Conservation (phyloP, 257 asterid species). For the Echites panduratus region DNA sequence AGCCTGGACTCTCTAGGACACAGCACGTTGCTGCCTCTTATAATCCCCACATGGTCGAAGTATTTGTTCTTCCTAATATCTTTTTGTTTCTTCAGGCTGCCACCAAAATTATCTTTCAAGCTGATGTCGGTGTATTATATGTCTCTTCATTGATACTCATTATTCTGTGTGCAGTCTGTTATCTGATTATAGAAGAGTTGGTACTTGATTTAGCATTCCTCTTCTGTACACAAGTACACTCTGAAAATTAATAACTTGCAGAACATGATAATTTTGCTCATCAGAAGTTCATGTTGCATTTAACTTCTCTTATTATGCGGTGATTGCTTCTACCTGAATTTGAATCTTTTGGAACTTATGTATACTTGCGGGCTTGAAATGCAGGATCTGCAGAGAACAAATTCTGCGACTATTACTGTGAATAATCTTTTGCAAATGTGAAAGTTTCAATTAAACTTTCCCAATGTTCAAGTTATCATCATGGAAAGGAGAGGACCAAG, state of each 20-base stretch:
- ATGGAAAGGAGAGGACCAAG: background rate
- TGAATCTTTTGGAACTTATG: background rate
- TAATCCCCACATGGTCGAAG: background rate
- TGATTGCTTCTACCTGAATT: background rate
- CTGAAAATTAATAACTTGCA: background rate
- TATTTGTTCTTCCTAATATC: background rate
- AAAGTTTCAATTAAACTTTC: constrained; percentile 5
- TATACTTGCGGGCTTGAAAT: constrained; percentile 12
- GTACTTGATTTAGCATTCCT: background rate
- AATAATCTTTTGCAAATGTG: constrained; percentile 64
- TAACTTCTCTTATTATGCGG: background rate
- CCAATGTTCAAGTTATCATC: background rate
- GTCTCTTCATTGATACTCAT: background rate
- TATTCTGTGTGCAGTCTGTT: background rate
- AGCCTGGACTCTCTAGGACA: background rate
- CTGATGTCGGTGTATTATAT: background rate
- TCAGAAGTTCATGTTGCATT: background rate
- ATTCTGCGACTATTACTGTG: constrained; percentile 60
- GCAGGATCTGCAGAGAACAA: constrained; percentile 75
- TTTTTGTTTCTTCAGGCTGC: background rate
- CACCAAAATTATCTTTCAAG: background rate
- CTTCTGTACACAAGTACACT: no score
- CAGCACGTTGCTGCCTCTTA: background rate
- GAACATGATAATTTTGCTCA: background rate
- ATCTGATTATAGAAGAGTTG: background rate